Evolutionary conservation across 78 protist species (phyloP), one percentile per base, ranked within the genome.

Genomic region (Dictyostelium intermedium): DNA sequence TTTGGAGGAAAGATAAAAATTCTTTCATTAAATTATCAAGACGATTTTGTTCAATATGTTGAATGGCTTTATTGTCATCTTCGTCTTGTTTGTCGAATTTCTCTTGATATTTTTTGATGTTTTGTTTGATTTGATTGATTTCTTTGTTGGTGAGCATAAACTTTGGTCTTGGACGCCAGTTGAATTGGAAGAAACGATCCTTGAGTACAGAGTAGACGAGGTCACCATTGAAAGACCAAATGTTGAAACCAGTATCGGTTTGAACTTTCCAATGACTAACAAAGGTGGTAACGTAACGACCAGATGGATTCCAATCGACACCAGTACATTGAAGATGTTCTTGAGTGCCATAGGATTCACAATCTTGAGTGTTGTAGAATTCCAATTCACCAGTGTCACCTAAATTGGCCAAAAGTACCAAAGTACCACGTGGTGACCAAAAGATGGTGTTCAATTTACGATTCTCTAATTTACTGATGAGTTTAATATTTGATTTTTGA

Each of bases 281-380:
- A 69, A 7, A 73, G 37, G 98, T 95, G 83, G 97, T 63, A 18
- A 98, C 92, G 66, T 66, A 98, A 32, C 99, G 91, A 61, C 99
- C 99, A 25, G 98, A 95, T 61, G 99, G 99, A 83, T 98, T 98
- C 99, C 99, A 98, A 85, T 94, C 96, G 73, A 94, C 81, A 80
- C 91, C 91, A 20, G 98, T 87, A 56, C 85, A 77, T 96, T 85
- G 87, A 63, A 96, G 82, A 96, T 98, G 99, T 91, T 97, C 98
- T 73, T 93, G 96, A 37, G 74, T 84, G 25, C 92, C 63, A 56
- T 84, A 92, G 35, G 84, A 50, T 61, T 85, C 97, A 91, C 63
- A 39, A 45, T 84, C 92, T 61, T 87, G 63, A n/a, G 82, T 84
- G 84, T 96, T 96, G 93, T 78, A 95, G 96, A 97, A 98, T 78